These are phyloP conservation scores for Grigorovia transvaalensis DNA, from an alignment of 805 yeast genomes.

Conservation along the genomic window DNA sequence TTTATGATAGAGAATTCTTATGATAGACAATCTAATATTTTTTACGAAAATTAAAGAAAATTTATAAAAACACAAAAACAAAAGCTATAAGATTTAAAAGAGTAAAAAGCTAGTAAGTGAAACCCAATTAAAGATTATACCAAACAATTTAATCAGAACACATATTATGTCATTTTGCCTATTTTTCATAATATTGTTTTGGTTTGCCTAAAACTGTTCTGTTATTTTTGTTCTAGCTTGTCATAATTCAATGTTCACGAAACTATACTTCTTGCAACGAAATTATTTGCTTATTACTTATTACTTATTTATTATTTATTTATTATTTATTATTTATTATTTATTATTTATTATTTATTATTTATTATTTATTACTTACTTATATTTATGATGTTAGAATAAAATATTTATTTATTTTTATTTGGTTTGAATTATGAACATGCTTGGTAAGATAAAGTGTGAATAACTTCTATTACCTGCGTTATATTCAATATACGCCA, in stretches of 20 bases:
- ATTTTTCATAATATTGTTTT: not conserved
- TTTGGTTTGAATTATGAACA: not conserved
- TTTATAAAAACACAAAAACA: not conserved
- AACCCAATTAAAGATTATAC: too few relatives aligned
- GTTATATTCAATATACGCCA: too few relatives aligned
- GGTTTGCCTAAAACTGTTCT: not conserved
- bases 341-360: not conserved
- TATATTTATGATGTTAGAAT: not conserved
- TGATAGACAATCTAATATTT: not conserved
- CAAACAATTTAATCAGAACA: not conserved
- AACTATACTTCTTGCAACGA: not conserved
- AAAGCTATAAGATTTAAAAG: too few relatives aligned
- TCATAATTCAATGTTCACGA: not conserved
- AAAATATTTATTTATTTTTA: not conserved
- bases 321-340: not conserved
- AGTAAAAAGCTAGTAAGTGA: too few relatives aligned
- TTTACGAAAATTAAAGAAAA: not conserved
- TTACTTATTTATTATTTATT: not conserved
- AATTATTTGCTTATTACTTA: too few relatives aligned
- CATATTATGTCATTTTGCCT: not conserved
- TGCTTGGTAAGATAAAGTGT: not conserved
- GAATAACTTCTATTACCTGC: not conserved
- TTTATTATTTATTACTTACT: not conserved
- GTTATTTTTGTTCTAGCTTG: not conserved
- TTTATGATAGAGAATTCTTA: not conserved